Percentiles rank a stretch among this genome's conserved stretches.
Evolutionary conservation across 345 rosid genomes (phyloP).

Genomic region (Eucalyptus viminalis): DNA sequence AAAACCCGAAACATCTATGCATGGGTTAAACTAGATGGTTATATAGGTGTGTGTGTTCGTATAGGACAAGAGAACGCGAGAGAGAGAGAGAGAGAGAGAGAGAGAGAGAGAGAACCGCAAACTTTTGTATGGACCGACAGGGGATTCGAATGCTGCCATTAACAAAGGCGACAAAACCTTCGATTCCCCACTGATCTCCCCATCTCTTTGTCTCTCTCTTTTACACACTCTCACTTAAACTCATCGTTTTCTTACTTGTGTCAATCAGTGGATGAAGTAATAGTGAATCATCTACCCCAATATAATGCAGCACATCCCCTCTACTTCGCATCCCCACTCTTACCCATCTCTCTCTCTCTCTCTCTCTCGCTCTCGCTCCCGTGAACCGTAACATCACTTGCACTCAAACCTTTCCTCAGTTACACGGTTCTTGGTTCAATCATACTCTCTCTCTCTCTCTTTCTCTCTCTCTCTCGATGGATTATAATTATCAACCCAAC

Average conservation of each 20-base stretch:
- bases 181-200: conserved; percentile 65
- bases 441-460: background rate
- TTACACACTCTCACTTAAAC: background rate
- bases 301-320: background rate
- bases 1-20: background rate
- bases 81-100: background rate
- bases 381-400: background rate
- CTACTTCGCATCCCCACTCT: background rate
- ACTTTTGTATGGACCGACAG: conserved; percentile 50
- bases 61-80: background rate
- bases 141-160: conserved; percentile 57
- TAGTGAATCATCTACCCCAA: conserved; percentile 8
- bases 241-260: background rate
- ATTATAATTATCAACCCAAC: conserved; percentile 59
- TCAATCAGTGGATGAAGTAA: conserved; percentile 13
- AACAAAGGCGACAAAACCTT: conserved; percentile 75
- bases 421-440: background rate
- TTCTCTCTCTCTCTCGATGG: background rate
- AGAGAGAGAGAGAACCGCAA: background rate
- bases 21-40: background rate
- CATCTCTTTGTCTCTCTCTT: conserved; percentile 34
- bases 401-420: background rate
- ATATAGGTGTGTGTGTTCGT: background rate
- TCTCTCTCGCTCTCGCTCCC: background rate
- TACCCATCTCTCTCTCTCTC: background rate